Evolutionary conservation across 805 yeast species (phyloP).

Genomic region (Grigorovia yakushimaensis): DNA sequence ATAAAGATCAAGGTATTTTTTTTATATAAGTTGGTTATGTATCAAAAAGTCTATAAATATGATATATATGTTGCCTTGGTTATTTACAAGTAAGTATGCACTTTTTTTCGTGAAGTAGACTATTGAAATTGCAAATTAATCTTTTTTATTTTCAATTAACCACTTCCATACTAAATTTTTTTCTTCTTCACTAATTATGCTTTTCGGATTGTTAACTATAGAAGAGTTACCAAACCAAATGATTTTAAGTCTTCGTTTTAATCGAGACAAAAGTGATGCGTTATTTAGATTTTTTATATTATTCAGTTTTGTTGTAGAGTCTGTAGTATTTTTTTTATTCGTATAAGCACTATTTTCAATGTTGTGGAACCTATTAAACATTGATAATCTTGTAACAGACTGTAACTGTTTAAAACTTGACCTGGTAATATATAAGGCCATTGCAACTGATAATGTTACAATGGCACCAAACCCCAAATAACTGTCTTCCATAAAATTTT

Average conservation of each 20-base stretch:
- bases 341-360: background rate
- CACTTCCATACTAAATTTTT: slow-evolving; percentile 47
- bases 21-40: background rate
- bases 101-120: background rate
- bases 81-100: background rate
- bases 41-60: background rate
- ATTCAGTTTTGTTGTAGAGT: background rate
- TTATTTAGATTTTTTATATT: background rate
- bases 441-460: slow-evolving; percentile 39
- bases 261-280: background rate
- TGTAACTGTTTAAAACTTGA: slow-evolving; percentile 48
- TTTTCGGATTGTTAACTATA: background rate
- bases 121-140: background rate
- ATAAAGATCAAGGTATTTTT: no score
- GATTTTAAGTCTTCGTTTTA: background rate
- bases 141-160: slow-evolving; percentile 38
- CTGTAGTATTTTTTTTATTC: background rate
- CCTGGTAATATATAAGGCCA: slow-evolving; percentile 46
- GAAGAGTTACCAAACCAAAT: background rate
- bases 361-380: slow-evolving; percentile 30
- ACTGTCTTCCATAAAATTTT: slow-evolving; percentile 67
- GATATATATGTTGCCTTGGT: background rate
- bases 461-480: slow-evolving; percentile 52
- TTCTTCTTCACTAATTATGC: slow-evolving; percentile 21
- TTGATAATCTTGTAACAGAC: slow-evolving; percentile 56